These are phyloP conservation scores for Leishmania tarentolae DNA, from an alignment of 208 protist species.

Conservation along the genomic window DNA sequence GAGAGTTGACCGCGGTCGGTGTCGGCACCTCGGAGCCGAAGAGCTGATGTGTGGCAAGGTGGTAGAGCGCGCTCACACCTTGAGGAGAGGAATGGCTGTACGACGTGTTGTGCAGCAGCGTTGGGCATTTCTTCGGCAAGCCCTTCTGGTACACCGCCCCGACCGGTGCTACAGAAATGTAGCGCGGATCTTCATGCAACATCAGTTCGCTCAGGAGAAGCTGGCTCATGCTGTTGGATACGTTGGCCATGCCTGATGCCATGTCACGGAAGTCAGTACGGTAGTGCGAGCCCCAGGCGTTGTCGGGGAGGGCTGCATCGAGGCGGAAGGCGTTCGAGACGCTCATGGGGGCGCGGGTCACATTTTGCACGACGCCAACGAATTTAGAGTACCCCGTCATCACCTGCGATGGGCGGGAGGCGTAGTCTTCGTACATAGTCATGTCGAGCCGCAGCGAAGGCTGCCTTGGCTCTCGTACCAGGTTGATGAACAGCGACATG, in stretches of 20 bases:
- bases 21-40: conserved; percentile 32
- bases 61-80: conserved; percentile 58
- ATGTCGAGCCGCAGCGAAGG: conserved; percentile 63
- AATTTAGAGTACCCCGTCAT: conserved; percentile 31
- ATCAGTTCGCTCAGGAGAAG: conserved; percentile 31
- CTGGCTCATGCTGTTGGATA: conserved; percentile 39
- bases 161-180: conserved; percentile 52
- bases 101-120: conserved; percentile 69
- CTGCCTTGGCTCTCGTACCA: conserved; percentile 56
- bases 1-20: conserved; percentile 55
- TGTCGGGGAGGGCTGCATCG: conserved; percentile 14
- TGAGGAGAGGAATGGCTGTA: conserved; percentile 57
- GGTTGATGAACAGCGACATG: conserved; percentile 72
- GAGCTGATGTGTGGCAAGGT: conserved; percentile 52
- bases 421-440: conserved; percentile 65
- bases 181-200: conserved; percentile 40
- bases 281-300: conserved; percentile 37
- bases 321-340: conserved; percentile 39
- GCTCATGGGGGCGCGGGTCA: conserved; percentile 1
- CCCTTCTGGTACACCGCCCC: conserved; percentile 29
- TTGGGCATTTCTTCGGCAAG: conserved; percentile 26
- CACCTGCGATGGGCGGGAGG: conserved; percentile 47
- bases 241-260: conserved; percentile 23
- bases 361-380: conserved; percentile 10
- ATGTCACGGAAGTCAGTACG: conserved; percentile 27